Percentiles rank a stretch among this genome's conserved stretches.
phyloP scores from a whole-genome alignment of 2,329 filamentous ascomycete species.

The Polytolypa hystricis region DNA sequence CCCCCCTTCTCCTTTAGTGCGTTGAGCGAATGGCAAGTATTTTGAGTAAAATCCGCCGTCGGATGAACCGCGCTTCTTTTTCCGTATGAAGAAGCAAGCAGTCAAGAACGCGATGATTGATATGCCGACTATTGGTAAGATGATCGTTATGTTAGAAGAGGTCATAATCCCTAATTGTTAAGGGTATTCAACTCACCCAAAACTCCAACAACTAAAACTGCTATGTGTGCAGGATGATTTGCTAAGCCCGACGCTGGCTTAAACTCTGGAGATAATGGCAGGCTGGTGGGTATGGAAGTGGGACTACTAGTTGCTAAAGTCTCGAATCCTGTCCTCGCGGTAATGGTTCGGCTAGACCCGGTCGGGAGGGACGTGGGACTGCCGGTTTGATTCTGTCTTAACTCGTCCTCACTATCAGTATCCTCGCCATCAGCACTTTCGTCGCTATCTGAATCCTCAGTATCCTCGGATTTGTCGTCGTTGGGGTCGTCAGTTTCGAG shows the following conservation, averaged over 20 bases:
- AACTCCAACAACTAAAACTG: constrained; percentile 3
- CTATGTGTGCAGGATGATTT: constrained; percentile 3
- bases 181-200: not conserved
- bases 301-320: too few relatives aligned
- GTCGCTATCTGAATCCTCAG: not conserved
- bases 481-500: too few relatives aligned
- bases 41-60: too few relatives aligned
- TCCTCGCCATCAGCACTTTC: constrained; percentile 8
- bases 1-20: too few relatives aligned
- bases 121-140: not conserved
- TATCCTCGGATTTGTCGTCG: too few relatives aligned
- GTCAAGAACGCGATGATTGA: not conserved
- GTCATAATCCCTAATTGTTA: not conserved
- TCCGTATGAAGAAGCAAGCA: constrained; percentile 1
- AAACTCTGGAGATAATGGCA: too few relatives aligned
- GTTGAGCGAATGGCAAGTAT: too few relatives aligned
- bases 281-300: too few relatives aligned
- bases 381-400: too few relatives aligned
- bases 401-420: constrained; percentile 8
- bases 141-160: not conserved
- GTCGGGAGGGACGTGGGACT: too few relatives aligned
- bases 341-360: too few relatives aligned
- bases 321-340: too few relatives aligned
- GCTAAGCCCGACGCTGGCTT: not conserved
- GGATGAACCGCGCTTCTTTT: constrained; percentile 3